These are phyloP conservation scores for Melanogaster broomeanus DNA, from an alignment of 768 basidiomycete species.

Conservation along the genomic window DNA sequence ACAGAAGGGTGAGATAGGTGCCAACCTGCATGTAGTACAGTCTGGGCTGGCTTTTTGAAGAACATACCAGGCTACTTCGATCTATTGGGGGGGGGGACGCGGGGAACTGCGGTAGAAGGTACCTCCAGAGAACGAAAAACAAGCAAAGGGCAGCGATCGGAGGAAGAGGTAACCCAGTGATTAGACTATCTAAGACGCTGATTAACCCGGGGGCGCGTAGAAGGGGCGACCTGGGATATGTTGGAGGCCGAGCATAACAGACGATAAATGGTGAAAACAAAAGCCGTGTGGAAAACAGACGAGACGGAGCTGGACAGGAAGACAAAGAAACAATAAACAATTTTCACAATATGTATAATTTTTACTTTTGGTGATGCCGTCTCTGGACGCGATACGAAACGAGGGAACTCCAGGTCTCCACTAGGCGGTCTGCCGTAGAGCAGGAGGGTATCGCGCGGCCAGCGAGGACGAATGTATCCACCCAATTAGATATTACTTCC, in stretches of 20 bases:
- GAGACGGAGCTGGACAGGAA: constrained; percentile 3
- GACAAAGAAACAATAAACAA: constrained; percentile 26
- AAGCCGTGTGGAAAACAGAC: constrained; percentile 8
- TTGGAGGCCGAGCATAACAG: constrained; percentile 28
- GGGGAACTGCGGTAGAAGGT: neutral
- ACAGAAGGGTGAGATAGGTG: neutral
- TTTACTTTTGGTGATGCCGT: constrained; percentile 31
- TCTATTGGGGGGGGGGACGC: neutral
- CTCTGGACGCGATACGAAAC: neutral
- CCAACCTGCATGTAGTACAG: constrained; percentile 11
- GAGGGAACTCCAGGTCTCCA: neutral
- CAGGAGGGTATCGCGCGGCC: constrained; percentile 17
- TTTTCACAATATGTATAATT: constrained; percentile 37
- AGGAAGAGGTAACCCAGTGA: neutral
- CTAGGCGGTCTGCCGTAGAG: neutral
- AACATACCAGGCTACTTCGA: neutral
- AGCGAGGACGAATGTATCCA: neutral
- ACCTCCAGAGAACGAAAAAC: neutral
- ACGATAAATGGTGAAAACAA: constrained; percentile 8
- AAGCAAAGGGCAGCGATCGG: neutral
- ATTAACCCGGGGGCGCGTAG: constrained; percentile 3
- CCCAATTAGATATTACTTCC: constrained; percentile 2
- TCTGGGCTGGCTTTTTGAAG: constrained; percentile 5
- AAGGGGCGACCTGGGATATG: constrained; percentile 33
- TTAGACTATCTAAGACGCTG: constrained; percentile 8